phyloP scores from a whole-genome alignment of 78 protist genomes.

The Bigelowiella natans region DNA sequence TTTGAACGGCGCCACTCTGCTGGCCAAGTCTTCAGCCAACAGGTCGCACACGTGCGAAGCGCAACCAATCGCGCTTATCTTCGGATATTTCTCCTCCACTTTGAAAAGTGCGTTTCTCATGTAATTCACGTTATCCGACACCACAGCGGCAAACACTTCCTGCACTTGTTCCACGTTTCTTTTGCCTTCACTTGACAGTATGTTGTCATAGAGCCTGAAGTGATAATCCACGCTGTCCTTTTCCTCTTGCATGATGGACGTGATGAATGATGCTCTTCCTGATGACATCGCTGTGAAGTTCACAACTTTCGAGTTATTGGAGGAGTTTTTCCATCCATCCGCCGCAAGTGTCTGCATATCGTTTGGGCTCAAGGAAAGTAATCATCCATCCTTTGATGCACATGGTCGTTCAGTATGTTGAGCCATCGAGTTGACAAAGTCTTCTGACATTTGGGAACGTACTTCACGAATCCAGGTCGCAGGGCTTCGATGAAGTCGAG shows the following conservation, averaged over 20 bases:
- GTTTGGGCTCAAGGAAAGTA: background rate
- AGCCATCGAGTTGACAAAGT: background rate
- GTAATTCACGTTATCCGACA: background rate
- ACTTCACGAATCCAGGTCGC: background rate
- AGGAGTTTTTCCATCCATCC: background rate
- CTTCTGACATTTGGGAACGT: background rate
- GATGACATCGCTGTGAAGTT: background rate
- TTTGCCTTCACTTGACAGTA: background rate
- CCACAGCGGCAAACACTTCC: background rate
- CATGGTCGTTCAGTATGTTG: background rate
- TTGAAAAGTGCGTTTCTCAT: background rate
- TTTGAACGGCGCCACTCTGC: background rate
- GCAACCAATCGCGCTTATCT: background rate
- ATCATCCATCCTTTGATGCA: background rate
- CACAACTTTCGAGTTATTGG: background rate
- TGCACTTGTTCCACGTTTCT: background rate
- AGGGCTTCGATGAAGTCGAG: background rate
- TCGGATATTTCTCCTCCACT: background rate
- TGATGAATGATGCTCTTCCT: background rate
- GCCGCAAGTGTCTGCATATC: background rate
- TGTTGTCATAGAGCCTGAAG: background rate
- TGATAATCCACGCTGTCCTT: too few species aligned
- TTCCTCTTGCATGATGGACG: too few species aligned
- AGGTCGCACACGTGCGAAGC: background rate
- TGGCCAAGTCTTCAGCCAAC: background rate